A percentile compares a stretch with the other conserved stretches of the same genome.
These are phyloP conservation scores for Aegilops longissima DNA, from an alignment of 176 grass and related monocot species.

Conservation along the genomic window DNA sequence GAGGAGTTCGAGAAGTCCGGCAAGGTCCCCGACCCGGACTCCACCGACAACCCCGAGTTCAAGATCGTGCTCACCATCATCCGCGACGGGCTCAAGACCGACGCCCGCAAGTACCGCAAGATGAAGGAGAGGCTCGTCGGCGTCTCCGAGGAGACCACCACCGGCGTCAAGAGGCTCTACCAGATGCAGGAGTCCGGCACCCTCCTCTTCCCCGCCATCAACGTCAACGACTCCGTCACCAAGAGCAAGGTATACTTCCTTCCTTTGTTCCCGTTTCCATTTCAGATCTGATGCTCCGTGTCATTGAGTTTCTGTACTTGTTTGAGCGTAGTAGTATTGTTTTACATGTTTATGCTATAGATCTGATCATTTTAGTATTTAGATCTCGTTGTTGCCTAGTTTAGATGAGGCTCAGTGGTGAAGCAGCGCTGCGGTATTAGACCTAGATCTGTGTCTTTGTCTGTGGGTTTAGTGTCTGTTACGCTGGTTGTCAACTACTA, in stretches of 20 bases:
- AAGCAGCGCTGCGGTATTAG: not conserved
- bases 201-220: constrained; percentile 87
- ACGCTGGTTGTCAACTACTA: not conserved
- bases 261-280: not conserved
- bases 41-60: constrained; percentile 94
- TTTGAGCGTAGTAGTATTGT: not conserved
- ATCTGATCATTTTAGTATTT: not conserved
- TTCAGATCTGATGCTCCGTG: constrained; percentile 11
- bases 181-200: constrained; percentile 81
- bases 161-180: constrained; percentile 83
- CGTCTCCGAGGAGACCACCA: constrained; percentile 95
- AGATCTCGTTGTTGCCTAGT: not conserved
- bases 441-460: not conserved
- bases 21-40: constrained; percentile 65
- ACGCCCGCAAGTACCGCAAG: constrained; percentile 84
- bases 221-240: constrained; percentile 94
- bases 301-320: not conserved
- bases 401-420: not conserved
- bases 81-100: constrained; percentile 69
- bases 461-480: not conserved
- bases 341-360: not conserved
- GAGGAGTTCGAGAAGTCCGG: constrained; percentile 81
- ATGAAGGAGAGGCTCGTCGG: constrained; percentile 96
- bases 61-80: constrained; percentile 90
- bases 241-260: constrained; percentile 77